Percentiles rank a stretch among this genome's conserved stretches.
These are phyloP conservation scores for Microbotryomycetes sp. DNA, from an alignment of 1,284 basidiomycete species.

Conservation along the genomic window DNA sequence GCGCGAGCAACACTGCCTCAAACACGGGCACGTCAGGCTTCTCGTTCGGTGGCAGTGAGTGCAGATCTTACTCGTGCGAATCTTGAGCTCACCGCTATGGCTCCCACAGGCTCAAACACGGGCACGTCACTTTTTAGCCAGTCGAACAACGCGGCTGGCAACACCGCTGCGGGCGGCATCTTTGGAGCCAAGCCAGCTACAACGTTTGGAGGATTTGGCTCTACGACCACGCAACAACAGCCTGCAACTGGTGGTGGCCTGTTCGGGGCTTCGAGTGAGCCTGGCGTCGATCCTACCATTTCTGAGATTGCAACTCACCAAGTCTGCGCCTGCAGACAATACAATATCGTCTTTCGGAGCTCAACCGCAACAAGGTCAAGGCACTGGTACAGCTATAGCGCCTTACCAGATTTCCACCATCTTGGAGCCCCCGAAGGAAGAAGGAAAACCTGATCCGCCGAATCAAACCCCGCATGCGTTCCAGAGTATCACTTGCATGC, in stretches of 20 bases:
- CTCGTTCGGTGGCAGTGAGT: too few relatives aligned
- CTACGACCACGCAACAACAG: conserved; percentile 13
- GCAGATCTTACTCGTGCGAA: too few relatives aligned
- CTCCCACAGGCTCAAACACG: too few relatives aligned
- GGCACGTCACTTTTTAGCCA: too few relatives aligned
- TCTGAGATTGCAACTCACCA: too few relatives aligned
- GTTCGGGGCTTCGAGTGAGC: conserved; percentile 15
- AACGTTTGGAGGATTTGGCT: conserved; percentile 25
- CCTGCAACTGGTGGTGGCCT: conserved; percentile 17
- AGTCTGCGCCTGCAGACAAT: too few relatives aligned
- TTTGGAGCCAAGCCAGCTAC: conserved; percentile 22
- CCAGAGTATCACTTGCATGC: conserved; percentile 29
- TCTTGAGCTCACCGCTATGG: too few relatives aligned
- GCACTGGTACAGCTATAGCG: conserved; percentile 21
- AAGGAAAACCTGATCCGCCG: conserved; percentile 20
- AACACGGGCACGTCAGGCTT: too few relatives aligned
- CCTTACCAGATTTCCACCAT: conserved; percentile 24
- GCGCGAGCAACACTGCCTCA: too few relatives aligned
- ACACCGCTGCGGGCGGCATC: not conserved
- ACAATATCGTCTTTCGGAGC: not conserved
- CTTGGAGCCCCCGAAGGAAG: conserved; percentile 21
- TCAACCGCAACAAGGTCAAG: not conserved
- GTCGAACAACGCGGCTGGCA: too few relatives aligned
- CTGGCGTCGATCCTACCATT: too few relatives aligned
- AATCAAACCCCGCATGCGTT: conserved; percentile 28